These are phyloP conservation scores for Hypocreales sp. DNA, from an alignment of 2,329 filamentous ascomycete genomes.

Conservation along the genomic window DNA sequence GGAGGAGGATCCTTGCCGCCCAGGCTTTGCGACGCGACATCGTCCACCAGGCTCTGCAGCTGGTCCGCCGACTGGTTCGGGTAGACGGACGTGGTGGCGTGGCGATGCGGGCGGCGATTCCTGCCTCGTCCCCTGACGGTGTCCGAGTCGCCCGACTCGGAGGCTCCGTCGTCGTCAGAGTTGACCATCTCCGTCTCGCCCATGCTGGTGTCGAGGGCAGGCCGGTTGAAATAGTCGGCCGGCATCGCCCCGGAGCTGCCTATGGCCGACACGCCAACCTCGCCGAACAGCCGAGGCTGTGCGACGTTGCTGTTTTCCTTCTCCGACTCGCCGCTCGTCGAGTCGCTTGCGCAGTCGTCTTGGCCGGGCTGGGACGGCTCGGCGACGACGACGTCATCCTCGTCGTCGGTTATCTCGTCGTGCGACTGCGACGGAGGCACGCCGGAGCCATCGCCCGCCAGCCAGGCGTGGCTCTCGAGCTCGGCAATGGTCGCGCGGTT, in stretches of 20 bases:
- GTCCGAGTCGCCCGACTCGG: conserved; percentile 27
- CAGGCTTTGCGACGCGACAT: conserved; percentile 40
- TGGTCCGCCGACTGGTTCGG: conserved; percentile 30
- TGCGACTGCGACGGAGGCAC: conserved; percentile 29
- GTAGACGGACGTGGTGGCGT: conserved; percentile 20
- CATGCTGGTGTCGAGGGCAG: conserved; percentile 22
- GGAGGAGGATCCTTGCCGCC: conserved; percentile 33
- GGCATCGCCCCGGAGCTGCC: conserved; percentile 36
- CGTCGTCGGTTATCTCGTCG: conserved; percentile 47
- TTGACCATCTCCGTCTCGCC: conserved; percentile 26
- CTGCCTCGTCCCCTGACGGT: conserved; percentile 11
- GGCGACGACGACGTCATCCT: conserved; percentile 38
- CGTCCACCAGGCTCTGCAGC: conserved; percentile 33
- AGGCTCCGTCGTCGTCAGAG: conserved; percentile 24
- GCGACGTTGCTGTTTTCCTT: conserved; percentile 65
- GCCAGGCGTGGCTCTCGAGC: conserved; percentile 61
- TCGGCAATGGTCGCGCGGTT: conserved; percentile 57
- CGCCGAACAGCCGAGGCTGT: conserved; percentile 36
- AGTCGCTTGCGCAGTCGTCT: conserved; percentile 24
- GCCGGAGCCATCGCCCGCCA: conserved; percentile 22
- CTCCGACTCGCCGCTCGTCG: conserved; percentile 52
- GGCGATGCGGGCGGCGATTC: conserved; percentile 8
- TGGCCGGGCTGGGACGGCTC: conserved; percentile 36
- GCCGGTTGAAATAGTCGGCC: conserved; percentile 31
- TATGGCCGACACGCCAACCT: conserved; percentile 36